Evolutionary conservation across 2,329 filamentous ascomycete species (phyloP), one percentile per base, ranked within the genome.

Genomic region (Penicillium sp.): DNA sequence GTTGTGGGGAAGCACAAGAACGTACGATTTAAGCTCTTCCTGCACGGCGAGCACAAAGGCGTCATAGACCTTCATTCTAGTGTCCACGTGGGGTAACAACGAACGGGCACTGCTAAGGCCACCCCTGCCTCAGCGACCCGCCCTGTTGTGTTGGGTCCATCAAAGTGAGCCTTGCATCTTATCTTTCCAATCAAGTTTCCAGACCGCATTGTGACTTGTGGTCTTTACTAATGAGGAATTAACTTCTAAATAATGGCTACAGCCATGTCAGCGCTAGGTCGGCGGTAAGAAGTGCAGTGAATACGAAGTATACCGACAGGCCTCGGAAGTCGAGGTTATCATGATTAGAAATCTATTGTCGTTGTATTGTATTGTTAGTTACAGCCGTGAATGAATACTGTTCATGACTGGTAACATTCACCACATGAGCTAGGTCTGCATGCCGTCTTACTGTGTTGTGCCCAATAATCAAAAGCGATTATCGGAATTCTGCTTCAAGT

Each of bases 41-140:
- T 93, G 88, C 18, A 91, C 81, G 2, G 88, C 89, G 49, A 84
- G 80, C 43, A 96, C 82, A 67, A 97, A 96, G 18, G 83, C 78
- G 67, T 96, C 90, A 70, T 96, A 86, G 35, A 96, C 85, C 63
- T 84, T 4, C 37, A 22, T 22, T 40, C 18, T 40, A 11, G 4
- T 40, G 37, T 40, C 37, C 37, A 40, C 37, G 37, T 40, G 14
- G 18, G 37, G 9, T 40, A 40, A 22, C 37, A 20, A 22, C n/a
- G 4, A 20, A 22, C 9, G 18, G 9, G 18, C 18, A 40, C 18
- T 12, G 18, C 18, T 40, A 9, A 9, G n/a, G 2, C 6, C 8
- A 22, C 18, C n/a, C 18, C 20, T 22, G 37, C n/a, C 22, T 40
- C 37, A 40, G 18, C 37, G 37, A 40, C n/a, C 37, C 18, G 37